Evolutionary conservation across 2,329 filamentous ascomycete species (phyloP), one percentile per base, ranked within the genome.

Genomic region (Ophiosphaerella narmari): DNA sequence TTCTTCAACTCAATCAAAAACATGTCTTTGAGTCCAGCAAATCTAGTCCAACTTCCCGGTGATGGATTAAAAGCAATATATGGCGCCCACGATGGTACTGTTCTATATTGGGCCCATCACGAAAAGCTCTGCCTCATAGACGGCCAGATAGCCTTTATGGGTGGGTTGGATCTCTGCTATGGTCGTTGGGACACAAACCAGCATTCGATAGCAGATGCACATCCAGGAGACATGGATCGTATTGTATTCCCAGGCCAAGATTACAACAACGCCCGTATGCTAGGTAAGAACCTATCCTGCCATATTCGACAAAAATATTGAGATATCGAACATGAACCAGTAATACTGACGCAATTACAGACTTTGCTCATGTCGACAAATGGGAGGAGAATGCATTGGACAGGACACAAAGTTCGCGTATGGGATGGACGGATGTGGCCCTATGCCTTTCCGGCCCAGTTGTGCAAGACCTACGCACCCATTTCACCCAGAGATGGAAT

Each of bases 391-490:
- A 96, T 72, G 91, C 96, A 67, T 82, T 97, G 16, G 88, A 95
- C 64, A 84, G 92, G 42, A 87, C 86, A 9, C 84, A 86, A 65
- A 89, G 81, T 72, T 90, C 89, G 2, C 84, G 92, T 52, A 96
- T 96, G 91, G 91, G 91, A 16, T 96, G 92, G 92, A 90, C 89
- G 12, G 92, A 96, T 72, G 83, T 96, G 50, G 86, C 88, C 9
- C 78, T 97, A 48, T 91, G 86, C 60, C 72, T 96, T 49, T 81
- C 81, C 12, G 91, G 91, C 0, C 86, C 86, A 0, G 87, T 90
- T 8, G 86, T 93, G 0, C 79, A 87, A 55, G 91, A 89, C 70
- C 78, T 96, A 29, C 79, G 85, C 29, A 81, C 83, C 5, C 91
- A 96, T 70, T 96, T 97, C 63, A 81, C 86, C 2, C 88, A 96